Evolutionary conservation across 345 rosid species (phyloP).

Genomic region (Gossypium australe): DNA sequence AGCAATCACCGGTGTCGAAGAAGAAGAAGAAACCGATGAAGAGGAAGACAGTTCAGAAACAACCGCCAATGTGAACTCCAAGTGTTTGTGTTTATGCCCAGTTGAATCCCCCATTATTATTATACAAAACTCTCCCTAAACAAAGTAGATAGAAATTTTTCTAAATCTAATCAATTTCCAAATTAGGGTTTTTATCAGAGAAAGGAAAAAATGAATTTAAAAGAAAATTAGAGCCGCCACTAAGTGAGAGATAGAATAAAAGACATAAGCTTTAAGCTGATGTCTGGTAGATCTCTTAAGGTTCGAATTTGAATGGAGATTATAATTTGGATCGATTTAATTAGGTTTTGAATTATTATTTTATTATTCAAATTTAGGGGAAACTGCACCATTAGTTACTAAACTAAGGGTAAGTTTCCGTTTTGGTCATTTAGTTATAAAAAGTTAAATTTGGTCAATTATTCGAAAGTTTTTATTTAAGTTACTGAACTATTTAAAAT

Average conservation of each 20-base stretch:
- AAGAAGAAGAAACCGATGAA: slow-evolving; percentile 21
- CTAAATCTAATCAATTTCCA: background rate
- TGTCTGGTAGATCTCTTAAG: no score
- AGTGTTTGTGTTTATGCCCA: slow-evolving; percentile 26
- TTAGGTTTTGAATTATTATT: no score
- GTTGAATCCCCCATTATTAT: slow-evolving; percentile 32
- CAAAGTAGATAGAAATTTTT: background rate
- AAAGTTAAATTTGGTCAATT: no score
- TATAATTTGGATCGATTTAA: no score
- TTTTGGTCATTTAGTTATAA: no score
- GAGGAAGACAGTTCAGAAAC: slow-evolving; percentile 47
- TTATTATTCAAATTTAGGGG: no score
- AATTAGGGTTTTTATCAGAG: slow-evolving; percentile 34
- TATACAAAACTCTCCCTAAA: background rate
- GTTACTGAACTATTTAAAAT: no score
- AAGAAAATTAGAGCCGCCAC: slow-evolving; percentile 17
- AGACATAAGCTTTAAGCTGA: background rate
- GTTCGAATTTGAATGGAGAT: no score
- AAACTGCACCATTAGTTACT: no score
- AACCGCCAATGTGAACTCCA: slow-evolving; percentile 50
- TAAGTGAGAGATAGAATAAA: background rate
- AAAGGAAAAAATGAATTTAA: background rate
- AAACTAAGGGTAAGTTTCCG: fast-evolving
- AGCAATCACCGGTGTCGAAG: slow-evolving; percentile 41
- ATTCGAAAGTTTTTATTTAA: no score